Percentiles rank a stretch among this genome's conserved stretches.
These are phyloP conservation scores for Trichophyton benhamiae DNA, from an alignment of 2,329 filamentous ascomycete genomes.

Conservation along the genomic window DNA sequence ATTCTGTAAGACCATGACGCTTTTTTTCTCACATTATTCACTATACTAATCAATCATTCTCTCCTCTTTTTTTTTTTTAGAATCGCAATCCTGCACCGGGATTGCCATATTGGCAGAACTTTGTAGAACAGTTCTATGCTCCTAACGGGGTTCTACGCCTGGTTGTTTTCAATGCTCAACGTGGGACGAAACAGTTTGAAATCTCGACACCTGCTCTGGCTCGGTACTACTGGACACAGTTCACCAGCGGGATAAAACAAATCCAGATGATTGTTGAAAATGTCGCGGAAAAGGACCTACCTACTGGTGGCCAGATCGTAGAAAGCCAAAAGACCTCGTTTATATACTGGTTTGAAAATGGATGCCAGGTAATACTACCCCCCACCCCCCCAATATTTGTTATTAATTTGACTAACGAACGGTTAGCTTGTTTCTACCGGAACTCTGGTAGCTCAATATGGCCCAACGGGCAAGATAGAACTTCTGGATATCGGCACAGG, in stretches of 20 bases:
- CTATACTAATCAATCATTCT: slow-evolving; percentile 2
- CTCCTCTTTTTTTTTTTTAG: slow-evolving; percentile 21
- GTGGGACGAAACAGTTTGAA: slow-evolving; percentile 69
- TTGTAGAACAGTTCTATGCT: slow-evolving; percentile 74
- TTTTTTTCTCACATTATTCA: slow-evolving; percentile 9
- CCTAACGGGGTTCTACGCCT: slow-evolving; percentile 64
- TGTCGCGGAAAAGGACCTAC: slow-evolving; percentile 44
- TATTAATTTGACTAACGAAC: slow-evolving; percentile 6
- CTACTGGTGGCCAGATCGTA: slow-evolving; percentile 57
- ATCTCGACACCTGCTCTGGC: slow-evolving; percentile 70
- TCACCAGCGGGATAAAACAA: slow-evolving; percentile 70
- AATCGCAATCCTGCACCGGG: slow-evolving; percentile 52
- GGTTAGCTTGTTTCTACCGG: slow-evolving; percentile 63
- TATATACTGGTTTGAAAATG: slow-evolving; percentile 78
- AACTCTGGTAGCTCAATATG: slow-evolving; percentile 65
- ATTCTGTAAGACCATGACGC: slow-evolving; percentile 39
- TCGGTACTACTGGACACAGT: slow-evolving; percentile 82
- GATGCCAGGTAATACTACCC: slow-evolving; percentile 56
- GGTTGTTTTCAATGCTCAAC: slow-evolving; percentile 44
- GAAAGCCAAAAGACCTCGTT: slow-evolving; percentile 66
- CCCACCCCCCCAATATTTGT: not conserved
- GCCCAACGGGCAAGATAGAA: slow-evolving; percentile 67
- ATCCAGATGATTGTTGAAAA: slow-evolving; percentile 78
- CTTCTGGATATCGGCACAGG: slow-evolving; percentile 69
- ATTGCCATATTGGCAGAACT: slow-evolving; percentile 63